Base-by-base conservation (phyloP, 108 stramenopile genomes). In the Licmophora abbreviata region DNA sequence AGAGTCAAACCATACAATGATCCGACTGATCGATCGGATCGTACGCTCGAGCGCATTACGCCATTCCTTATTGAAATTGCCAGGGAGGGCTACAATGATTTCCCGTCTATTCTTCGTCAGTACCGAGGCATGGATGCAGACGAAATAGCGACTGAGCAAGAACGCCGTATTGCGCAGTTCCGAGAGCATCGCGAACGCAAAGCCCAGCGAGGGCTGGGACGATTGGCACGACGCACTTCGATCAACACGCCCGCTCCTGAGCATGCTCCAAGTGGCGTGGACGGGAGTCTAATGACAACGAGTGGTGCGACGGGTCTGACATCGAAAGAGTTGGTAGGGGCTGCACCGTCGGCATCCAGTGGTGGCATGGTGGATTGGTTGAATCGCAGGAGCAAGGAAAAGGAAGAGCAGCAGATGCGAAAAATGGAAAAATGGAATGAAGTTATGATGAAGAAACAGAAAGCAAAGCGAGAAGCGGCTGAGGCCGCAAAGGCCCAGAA, bases 1-100 rank as follows among this genome's bases (percentile, higher is more conserved):
- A 55, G 62, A n/a, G 74, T 99, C 58, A 93, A 95, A 49, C 88
- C 95, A 18, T 99, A 93, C 70, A 74, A 58, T 36, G 87, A 96
- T 52, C 77, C 92, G 7, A 77, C 44, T 42, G 84, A 81, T 60
- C 66, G 77, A 20, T 58, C 58, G 17, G 92, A 94, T 56, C 69
- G 69, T 29, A 73, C 84, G 7, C 74, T 94, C 40, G 79, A 72
- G 29, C 69, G 88, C 26, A 85, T 94, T 43, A 79, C 76, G 0
- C 92, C 92, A 30, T 73, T 94, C 41, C 61, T 94, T 45, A 73
- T 88, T 45, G 92, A 90, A 42, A 86, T 94, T 51, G 84, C 84
- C 18, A 63, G 82, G 17, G 85, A 89, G 55, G 75, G 72, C 21
- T 84, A 89, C 52, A 63, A 58, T 28, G 76, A 89, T 56, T 71